Evolutionary conservation across 1,284 basidiomycete species (phyloP).

Genomic region (Moesziomyces sp.): DNA sequence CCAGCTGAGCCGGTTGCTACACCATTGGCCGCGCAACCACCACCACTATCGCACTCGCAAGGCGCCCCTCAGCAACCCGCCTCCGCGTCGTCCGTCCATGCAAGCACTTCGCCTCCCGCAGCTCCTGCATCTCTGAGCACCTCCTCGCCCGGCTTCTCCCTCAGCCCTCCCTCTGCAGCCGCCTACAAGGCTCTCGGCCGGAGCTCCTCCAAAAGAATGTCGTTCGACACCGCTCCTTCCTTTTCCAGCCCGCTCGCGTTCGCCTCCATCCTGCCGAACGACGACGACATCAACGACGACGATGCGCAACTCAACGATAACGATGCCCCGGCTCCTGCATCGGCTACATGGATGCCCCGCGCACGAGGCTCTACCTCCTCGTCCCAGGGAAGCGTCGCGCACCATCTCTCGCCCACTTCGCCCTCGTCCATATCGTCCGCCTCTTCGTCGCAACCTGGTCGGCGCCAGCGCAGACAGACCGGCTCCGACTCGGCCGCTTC

Average conservation of each 20-base stretch:
- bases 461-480: conserved; percentile 24
- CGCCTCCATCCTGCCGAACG: conserved; percentile 57
- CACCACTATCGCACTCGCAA: conserved; percentile 4
- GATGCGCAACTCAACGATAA: conserved; percentile 17
- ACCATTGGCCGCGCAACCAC: neutral
- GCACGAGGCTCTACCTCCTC: conserved; percentile 24
- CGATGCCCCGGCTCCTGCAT: conserved; percentile 1
- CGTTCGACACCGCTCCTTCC: conserved; percentile 58
- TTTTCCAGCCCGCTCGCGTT: conserved; percentile 66
- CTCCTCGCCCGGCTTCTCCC: conserved; percentile 25
- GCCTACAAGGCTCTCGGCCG: conserved; percentile 35
- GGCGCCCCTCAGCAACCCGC: conserved; percentile 1
- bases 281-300: conserved; percentile 42
- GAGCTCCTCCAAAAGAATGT: conserved; percentile 50
- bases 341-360: conserved; percentile 5
- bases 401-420: conserved; percentile 31
- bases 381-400: conserved; percentile 21
- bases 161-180: conserved; percentile 30
- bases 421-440: conserved; percentile 34
- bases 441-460: conserved; percentile 14
- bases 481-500: conserved; percentile 30
- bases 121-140: conserved; percentile 20
- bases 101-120: conserved; percentile 25
- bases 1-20: neutral
- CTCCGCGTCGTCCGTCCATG: conserved; percentile 27